Percentiles rank a stretch among this genome's conserved stretches.
These are phyloP conservation scores for Mrakia gelida DNA, from an alignment of 768 basidiomycete species.

Conservation along the genomic window DNA sequence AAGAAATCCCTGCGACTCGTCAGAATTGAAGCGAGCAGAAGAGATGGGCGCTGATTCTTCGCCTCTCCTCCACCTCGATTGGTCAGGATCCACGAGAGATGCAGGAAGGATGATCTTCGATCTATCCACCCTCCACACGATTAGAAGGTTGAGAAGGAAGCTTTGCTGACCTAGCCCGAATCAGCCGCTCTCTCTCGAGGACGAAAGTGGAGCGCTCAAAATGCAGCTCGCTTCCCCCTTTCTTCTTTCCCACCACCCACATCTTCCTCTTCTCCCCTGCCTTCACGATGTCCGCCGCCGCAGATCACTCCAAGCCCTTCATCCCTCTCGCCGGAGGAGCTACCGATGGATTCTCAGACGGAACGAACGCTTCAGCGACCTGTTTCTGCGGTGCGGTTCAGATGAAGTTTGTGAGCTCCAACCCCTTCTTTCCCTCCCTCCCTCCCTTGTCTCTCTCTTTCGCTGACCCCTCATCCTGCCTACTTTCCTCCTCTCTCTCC, in stretches of 20 bases:
- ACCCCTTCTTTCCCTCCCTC: not conserved
- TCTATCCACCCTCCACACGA: too few relatives aligned
- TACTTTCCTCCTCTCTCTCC: not conserved
- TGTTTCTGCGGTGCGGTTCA: slow-evolving; percentile 39
- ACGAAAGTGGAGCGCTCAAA: too few relatives aligned
- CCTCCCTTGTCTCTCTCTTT: not conserved
- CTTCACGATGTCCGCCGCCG: not conserved
- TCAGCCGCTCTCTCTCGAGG: too few relatives aligned
- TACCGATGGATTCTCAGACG: slow-evolving; percentile 37
- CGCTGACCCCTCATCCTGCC: not conserved
- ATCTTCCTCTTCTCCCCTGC: not conserved
- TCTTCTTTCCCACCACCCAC: not conserved
- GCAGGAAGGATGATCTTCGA: too few relatives aligned
- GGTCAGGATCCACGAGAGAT: too few relatives aligned
- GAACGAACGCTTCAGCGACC: slow-evolving; percentile 37
- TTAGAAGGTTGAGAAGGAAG: too few relatives aligned
- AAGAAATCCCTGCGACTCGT: too few relatives aligned
- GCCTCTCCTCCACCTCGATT: too few relatives aligned
- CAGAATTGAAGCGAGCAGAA: too few relatives aligned
- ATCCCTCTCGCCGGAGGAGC: slow-evolving; percentile 23
- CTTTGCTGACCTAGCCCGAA: too few relatives aligned
- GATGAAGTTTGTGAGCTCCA: slow-evolving; percentile 34
- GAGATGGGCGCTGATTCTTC: too few relatives aligned
- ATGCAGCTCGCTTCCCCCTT: too few relatives aligned
- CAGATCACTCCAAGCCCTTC: not conserved